These are phyloP conservation scores for Malus hybrid DNA, from an alignment of 331 rosid species.

Conservation along the genomic window DNA sequence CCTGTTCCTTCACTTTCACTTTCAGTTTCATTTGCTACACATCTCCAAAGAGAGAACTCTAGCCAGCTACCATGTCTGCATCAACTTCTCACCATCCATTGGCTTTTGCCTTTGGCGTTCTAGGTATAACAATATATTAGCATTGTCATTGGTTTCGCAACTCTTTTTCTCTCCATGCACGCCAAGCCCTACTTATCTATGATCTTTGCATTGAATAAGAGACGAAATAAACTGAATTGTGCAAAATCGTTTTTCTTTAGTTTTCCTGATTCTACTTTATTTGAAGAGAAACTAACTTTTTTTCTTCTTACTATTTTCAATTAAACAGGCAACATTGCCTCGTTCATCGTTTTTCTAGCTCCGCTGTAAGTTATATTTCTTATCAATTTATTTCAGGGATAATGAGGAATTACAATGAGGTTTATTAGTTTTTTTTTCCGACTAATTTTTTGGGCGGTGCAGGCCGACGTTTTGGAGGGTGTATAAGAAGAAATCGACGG, in stretches of 20 bases:
- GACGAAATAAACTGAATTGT: background rate
- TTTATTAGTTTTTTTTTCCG: background rate
- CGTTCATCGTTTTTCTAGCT: slow-evolving; percentile 75
- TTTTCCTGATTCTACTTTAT: background rate
- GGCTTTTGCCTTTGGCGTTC: slow-evolving; percentile 48
- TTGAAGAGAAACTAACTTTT: background rate
- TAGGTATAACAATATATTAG: slow-evolving; percentile 32
- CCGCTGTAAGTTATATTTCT: slow-evolving; percentile 52
- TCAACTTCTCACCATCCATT: background rate
- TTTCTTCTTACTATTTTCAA: too few species aligned
- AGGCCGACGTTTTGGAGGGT: slow-evolving; percentile 82
- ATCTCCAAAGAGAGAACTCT: background rate
- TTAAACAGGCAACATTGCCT: slow-evolving; percentile 66
- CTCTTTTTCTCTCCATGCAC: background rate
- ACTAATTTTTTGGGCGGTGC: background rate
- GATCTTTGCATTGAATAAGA: background rate
- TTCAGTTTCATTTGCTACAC: background rate
- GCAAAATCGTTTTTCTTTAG: background rate
- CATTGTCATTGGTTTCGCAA: background rate
- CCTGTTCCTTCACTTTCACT: background rate
- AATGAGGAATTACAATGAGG: background rate
- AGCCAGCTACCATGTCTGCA: slow-evolving; percentile 3
- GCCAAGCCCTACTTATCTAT: background rate
- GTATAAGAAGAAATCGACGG: slow-evolving; percentile 76
- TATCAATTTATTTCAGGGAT: background rate